Conservation (phyloP, 345 rosid species). For the Lepidium aucheri region DNA sequence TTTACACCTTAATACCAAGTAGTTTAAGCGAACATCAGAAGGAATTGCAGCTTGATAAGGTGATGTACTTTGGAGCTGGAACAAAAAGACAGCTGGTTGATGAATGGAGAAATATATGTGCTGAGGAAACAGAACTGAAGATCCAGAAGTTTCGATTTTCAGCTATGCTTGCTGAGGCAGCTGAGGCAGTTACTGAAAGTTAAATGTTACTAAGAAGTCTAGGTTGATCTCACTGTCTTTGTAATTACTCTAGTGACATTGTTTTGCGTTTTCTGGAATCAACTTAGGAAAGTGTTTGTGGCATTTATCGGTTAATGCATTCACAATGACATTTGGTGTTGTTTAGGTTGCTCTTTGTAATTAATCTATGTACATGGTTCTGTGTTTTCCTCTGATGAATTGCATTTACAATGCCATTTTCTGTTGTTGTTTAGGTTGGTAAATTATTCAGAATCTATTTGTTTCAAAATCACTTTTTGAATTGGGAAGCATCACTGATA, state of each 20-base stretch:
- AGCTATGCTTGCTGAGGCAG: conserved; percentile 2
- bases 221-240: not conserved
- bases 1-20: not conserved
- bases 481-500: not conserved
- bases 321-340: not conserved
- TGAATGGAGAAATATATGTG: conserved; percentile 9
- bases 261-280: not conserved
- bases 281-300: not conserved
- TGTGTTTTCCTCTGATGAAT: not conserved
- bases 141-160: conserved; percentile 8
- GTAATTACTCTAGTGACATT: not conserved
- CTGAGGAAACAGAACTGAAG: not conserved
- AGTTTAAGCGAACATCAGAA: conserved; percentile 8
- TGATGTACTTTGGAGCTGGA: not conserved
- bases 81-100: not conserved
- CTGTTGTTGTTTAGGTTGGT: not conserved
- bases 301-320: not conserved
- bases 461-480: not conserved
- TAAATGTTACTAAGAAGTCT: not conserved
- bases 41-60: not conserved
- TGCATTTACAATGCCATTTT: conserved; percentile 11
- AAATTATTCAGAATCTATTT: too few relatives aligned
- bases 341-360: not conserved
- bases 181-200: not conserved
- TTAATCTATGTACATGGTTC: too few relatives aligned